Conservation (phyloP, 192 early-diverging fungal species). For the Coemansia aciculifera region DNA sequence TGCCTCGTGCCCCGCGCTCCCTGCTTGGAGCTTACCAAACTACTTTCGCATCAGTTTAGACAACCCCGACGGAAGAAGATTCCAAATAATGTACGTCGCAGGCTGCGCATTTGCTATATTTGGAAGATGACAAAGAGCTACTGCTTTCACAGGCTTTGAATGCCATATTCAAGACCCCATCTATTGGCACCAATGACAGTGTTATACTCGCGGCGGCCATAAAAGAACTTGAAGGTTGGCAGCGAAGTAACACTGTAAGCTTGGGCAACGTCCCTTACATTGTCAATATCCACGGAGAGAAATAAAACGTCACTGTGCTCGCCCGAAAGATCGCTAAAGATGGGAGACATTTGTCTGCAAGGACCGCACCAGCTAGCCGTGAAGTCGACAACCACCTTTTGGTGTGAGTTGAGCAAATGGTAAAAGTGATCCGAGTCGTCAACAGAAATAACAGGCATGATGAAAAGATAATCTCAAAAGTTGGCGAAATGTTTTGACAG, state of each 20-base stretch:
- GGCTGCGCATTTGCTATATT: background rate
- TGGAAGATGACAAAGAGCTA: too few species aligned
- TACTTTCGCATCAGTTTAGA: background rate
- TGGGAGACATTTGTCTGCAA: conserved; percentile 73
- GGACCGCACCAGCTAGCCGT: conserved; percentile 86
- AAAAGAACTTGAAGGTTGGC: conserved; percentile 79
- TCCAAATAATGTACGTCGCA: background rate
- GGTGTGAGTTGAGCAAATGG: conserved; percentile 15
- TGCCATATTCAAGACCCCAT: conserved; percentile 16
- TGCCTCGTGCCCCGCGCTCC: background rate
- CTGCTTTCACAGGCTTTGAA: background rate
- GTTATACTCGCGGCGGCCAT: conserved; percentile 59
- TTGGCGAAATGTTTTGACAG: background rate
- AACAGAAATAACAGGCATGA: conserved; percentile 15
- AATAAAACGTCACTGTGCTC: conserved; percentile 63
- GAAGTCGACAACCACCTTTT: conserved; percentile 74
- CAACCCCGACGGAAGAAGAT: background rate
- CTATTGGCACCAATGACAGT: conserved; percentile 68
- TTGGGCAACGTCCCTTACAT: conserved; percentile 50
- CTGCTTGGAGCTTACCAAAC: too few species aligned
- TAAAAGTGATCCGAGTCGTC: conserved; percentile 19
- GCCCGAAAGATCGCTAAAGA: conserved; percentile 63
- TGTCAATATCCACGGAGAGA: conserved; percentile 85
- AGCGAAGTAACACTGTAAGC: conserved; percentile 62
- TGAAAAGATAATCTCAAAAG: background rate